A percentile compares a stretch with the other conserved stretches of the same genome.
phyloP scores from a whole-genome alignment of 331 rosid genomes.

The Quercus tomentella region DNA sequence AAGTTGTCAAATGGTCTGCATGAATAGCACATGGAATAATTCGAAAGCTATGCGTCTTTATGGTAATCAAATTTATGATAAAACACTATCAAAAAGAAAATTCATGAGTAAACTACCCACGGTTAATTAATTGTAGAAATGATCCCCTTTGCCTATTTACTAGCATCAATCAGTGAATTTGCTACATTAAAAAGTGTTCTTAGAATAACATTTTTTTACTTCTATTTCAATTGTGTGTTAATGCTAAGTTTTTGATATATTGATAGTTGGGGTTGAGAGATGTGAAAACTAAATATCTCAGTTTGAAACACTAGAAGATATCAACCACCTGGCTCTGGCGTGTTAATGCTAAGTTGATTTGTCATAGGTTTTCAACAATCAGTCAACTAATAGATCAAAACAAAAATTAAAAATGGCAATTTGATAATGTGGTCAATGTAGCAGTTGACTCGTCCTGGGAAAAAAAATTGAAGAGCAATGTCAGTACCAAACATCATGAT shows the following conservation, averaged over 20 bases:
- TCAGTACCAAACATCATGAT: not conserved
- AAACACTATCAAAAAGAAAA: not conserved
- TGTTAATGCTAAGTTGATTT: not conserved
- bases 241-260: not conserved
- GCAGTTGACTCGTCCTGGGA: constrained; percentile 16
- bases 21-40: not conserved
- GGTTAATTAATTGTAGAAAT: not conserved
- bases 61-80: not conserved
- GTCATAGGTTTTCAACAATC: not conserved
- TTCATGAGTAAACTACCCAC: not conserved
- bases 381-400: constrained; percentile 17
- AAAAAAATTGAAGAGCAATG: not conserved
- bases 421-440: not conserved
- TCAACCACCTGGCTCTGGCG: too few species aligned
- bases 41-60: not conserved
- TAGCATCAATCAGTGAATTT: too few species aligned
- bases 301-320: too few species aligned
- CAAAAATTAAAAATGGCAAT: not conserved
- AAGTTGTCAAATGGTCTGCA: constrained; percentile 18
- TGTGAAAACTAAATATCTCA: too few species aligned
- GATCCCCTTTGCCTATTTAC: too few species aligned
- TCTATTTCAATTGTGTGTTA: not conserved
- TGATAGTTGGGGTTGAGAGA: too few species aligned
- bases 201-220: not conserved
- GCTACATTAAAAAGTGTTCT: too few species aligned